These are phyloP conservation scores for Lignosus rhinocerotis DNA, from an alignment of 1,284 basidiomycete species.

Conservation along the genomic window DNA sequence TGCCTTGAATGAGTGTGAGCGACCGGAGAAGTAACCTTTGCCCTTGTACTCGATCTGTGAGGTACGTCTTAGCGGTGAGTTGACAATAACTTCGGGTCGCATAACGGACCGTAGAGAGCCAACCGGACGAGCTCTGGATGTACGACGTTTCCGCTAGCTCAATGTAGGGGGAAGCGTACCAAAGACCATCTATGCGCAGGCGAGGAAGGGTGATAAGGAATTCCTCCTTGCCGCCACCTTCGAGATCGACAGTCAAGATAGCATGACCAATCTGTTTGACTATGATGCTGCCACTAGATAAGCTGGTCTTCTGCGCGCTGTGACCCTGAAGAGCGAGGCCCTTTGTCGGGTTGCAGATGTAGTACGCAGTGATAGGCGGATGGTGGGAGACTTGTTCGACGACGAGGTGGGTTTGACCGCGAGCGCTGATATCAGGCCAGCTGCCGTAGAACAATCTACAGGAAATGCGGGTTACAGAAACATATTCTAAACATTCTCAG, in stretches of 20 bases:
- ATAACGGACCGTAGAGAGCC: constrained; percentile 54
- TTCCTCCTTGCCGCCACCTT: constrained; percentile 61
- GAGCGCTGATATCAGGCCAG: constrained; percentile 83
- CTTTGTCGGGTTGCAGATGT: constrained; percentile 83
- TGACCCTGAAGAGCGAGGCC: constrained; percentile 86
- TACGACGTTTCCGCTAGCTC: constrained; percentile 85
- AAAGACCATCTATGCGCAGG: constrained; percentile 51
- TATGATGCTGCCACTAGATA: constrained; percentile 75
- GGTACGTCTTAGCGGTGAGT: not conserved
- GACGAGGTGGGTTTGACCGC: constrained; percentile 82
- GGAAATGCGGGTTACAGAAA: not conserved
- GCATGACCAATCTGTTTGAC: constrained; percentile 98
- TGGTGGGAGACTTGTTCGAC: constrained; percentile 99
- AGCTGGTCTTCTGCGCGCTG: constrained; percentile 95
- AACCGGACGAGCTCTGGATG: constrained; percentile 83
- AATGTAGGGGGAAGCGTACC: constrained; percentile 78
- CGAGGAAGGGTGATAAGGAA: constrained; percentile 93
- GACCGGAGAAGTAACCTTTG: constrained; percentile 90
- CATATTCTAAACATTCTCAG: not conserved
- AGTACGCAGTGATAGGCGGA: constrained; percentile 86
- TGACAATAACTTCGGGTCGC: not conserved
- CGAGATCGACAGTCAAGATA: constrained; percentile 69
- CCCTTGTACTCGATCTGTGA: constrained; percentile 88
- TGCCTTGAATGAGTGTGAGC: constrained; percentile 89
- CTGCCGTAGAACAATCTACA: constrained; percentile 84